Evolutionary conservation across 2,329 filamentous ascomycete species (phyloP).

Genomic region (Alternaria alternata): DNA sequence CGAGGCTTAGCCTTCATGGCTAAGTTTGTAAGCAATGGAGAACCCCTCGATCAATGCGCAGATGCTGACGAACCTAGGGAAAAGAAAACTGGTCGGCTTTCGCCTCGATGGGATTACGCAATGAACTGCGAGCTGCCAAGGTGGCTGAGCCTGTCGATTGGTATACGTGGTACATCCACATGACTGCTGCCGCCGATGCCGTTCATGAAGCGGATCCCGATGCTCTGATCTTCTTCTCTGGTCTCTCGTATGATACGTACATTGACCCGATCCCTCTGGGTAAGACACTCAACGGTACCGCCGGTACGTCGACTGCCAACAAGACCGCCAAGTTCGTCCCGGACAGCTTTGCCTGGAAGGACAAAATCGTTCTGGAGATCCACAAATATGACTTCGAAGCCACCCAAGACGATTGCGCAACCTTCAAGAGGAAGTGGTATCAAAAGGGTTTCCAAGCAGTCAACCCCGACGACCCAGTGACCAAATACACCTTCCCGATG

Average conservation of each 20-base stretch:
- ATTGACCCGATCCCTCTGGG: constrained; percentile 47
- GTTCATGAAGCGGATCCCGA: constrained; percentile 39
- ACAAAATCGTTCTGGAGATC: constrained; percentile 46
- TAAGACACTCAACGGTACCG: constrained; percentile 40
- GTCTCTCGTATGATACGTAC: constrained; percentile 42
- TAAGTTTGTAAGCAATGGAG: constrained; percentile 53
- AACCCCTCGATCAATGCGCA: background rate
- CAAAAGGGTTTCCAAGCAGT: constrained; percentile 43
- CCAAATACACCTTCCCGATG: constrained; percentile 43
- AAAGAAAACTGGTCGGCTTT: constrained; percentile 50
- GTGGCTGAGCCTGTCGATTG: constrained; percentile 43
- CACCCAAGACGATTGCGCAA: constrained; percentile 40
- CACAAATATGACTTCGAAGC: constrained; percentile 48
- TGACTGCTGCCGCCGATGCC: constrained; percentile 42
- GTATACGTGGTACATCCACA: constrained; percentile 48
- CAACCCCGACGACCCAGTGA: constrained; percentile 37
- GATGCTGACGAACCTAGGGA: constrained; percentile 29
- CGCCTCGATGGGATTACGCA: constrained; percentile 38
- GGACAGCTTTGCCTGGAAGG: constrained; percentile 33
- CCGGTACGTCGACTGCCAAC: constrained; percentile 31
- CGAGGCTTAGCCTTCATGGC: constrained; percentile 69
- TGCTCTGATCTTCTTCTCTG: constrained; percentile 45
- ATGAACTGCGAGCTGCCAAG: constrained; percentile 39
- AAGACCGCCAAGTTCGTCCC: constrained; percentile 42
- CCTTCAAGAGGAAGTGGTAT: constrained; percentile 47